Percentiles rank a stretch among this genome's conserved stretches.
phyloP scores from a whole-genome alignment of 2,329 filamentous ascomycete genomes.

The Alternaria novae-zelandiae region DNA sequence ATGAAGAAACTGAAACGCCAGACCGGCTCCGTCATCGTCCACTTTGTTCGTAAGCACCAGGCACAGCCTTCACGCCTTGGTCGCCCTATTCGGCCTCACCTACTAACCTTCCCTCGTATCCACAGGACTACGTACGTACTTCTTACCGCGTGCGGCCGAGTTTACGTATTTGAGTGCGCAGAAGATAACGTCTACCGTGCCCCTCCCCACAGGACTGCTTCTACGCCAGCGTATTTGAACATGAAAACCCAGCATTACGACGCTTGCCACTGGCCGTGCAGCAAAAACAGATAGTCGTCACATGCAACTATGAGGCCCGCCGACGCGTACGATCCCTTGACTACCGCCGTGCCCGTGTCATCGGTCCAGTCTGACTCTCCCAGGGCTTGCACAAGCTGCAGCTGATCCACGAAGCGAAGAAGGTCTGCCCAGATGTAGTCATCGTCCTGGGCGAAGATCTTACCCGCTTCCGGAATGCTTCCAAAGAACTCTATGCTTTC shows the following conservation, averaged over 20 bases:
- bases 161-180: neutral
- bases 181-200: constrained; percentile 4
- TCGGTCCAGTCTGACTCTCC: neutral
- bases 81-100: constrained; percentile 9
- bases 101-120: constrained; percentile 34
- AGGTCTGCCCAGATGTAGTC: constrained; percentile 79
- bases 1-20: constrained; percentile 34
- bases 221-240: constrained; percentile 90
- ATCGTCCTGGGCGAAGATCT: constrained; percentile 81
- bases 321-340: constrained; percentile 54
- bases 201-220: constrained; percentile 73
- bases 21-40: constrained; percentile 69
- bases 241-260: constrained; percentile 75
- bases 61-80: constrained; percentile 26
- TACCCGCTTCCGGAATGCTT: constrained; percentile 80
- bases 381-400: constrained; percentile 78
- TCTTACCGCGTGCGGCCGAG: constrained; percentile 9
- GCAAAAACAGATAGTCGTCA: constrained; percentile 82
- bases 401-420: constrained; percentile 80
- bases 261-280: constrained; percentile 80
- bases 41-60: constrained; percentile 67
- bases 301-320: constrained; percentile 84
- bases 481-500: constrained; percentile 79
- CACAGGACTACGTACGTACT: constrained; percentile 44
- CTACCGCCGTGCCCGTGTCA: constrained; percentile 4